Base-by-base conservation (phyloP, 345 rosid species). In the Euphorbia tirucalli region DNA sequence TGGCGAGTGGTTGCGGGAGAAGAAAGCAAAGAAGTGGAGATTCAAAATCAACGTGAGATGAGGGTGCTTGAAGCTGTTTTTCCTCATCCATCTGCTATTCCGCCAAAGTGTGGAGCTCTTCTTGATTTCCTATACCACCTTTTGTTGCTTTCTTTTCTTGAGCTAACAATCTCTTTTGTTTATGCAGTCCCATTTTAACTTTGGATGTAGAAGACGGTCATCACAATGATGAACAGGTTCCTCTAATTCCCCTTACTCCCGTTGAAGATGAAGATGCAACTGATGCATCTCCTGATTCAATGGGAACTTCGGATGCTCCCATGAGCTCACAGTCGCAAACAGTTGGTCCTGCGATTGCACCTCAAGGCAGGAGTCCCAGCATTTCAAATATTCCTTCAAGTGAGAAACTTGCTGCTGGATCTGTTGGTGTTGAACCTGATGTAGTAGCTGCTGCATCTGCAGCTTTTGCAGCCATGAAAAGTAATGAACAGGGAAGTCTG, bases 1-100 rank as follows among this genome's bases (percentile, higher is more conserved):
- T 93, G 98, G 99, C 89, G 72, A 87, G 96, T 95, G 77, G 98
- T 88, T 80, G 85, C 92, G 31, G 99, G 97, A 60, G 94, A 93
- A 18, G 98, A 92, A 82, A 93, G 93, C 81, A 68, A 82, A 80
- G 97, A 90, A 74, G 87, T 82, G 41, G 96, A 89, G 71, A 70
- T 74, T 69, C 83, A 92, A 78, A 89, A 77, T 71, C 89, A 88
- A 83, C 87, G 99, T 73, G 99, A 90, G 84, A 54, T 88, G 82
- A 90, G 97, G 79, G 89, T 90, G 77, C 91, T 95, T 49, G 99
- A 95, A 87, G 97, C 99, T 65, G 89, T 92, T 70, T 92, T 92
- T 81, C 98, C 98, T 22, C 91, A 93, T 6, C 85, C 94, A 76
- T 88, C 96, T 57, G 83, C 92, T 22, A 90, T 95, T 63, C 99